Conservation (phyloP, 2,329 filamentous ascomycete genomes). For the Sclerotinia subarctica region DNA sequence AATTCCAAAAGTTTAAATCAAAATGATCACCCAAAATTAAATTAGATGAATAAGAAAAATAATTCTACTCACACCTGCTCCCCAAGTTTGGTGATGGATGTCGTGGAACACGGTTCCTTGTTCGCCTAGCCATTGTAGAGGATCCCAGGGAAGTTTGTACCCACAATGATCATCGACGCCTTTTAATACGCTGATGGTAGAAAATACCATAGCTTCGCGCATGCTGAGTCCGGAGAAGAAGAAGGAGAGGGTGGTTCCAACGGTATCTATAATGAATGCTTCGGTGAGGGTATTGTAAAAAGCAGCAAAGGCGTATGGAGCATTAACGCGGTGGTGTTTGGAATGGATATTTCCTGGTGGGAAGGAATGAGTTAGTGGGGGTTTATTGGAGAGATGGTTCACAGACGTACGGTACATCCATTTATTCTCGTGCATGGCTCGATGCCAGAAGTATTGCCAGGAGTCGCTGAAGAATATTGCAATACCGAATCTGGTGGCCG, state of each 20-base stretch:
- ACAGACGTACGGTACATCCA: conserved; percentile 13
- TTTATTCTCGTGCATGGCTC: conserved; percentile 90
- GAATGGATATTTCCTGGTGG: conserved; percentile 73
- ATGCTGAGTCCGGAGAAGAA: conserved; percentile 73
- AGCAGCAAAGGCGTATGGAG: conserved; percentile 91
- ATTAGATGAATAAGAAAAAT: background rate
- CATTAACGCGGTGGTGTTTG: conserved; percentile 88
- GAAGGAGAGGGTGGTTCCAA: conserved; percentile 80
- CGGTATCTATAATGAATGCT: conserved; percentile 83
- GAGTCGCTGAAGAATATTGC: conserved; percentile 78
- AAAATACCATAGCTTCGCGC: conserved; percentile 82
- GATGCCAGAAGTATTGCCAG: conserved; percentile 95
- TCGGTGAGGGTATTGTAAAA: conserved; percentile 96
- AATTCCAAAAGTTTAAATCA: background rate
- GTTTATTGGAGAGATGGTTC: fast-evolving
- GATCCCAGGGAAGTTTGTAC: conserved; percentile 87
- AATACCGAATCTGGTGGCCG: conserved; percentile 68
- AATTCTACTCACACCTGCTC: background rate
- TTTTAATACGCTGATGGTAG: conserved; percentile 82
- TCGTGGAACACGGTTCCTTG: conserved; percentile 19
- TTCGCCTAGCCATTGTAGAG: conserved; percentile 39
- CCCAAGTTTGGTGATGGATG: conserved; percentile 21
- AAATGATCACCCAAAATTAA: too few relatives aligned
- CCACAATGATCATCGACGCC: conserved; percentile 95
- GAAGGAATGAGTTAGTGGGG: background rate